phyloP scores from a whole-genome alignment of 305 asterid genomes.

The Rubia tinctorum region DNA sequence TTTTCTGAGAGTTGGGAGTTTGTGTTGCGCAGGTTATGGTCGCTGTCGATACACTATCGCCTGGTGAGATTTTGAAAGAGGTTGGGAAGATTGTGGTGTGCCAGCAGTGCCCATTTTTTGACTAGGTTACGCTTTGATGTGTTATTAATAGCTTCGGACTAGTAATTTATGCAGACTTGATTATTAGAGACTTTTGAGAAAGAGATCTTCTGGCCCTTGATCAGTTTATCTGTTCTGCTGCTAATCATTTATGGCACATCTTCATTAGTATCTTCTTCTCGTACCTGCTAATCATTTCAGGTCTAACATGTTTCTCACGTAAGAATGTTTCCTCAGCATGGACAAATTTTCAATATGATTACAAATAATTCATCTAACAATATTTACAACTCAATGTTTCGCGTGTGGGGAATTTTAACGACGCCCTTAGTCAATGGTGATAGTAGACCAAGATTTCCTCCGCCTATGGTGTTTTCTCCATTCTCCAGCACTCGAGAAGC shows the following conservation, averaged over 20 bases:
- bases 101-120: too few relatives aligned
- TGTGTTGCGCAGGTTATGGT: constrained; percentile 67
- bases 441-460: constrained; percentile 37
- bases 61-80: too few relatives aligned
- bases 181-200: not conserved
- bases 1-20: not conserved
- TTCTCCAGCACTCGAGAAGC: constrained; percentile 77
- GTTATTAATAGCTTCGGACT: not conserved
- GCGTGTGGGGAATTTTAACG: constrained; percentile 50
- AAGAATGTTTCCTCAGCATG: too few relatives aligned
- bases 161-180: not conserved
- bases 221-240: not conserved
- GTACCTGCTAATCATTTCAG: not conserved
- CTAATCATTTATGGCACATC: not conserved
- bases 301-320: not conserved
- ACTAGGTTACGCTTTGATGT: not conserved
- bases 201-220: not conserved
- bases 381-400: constrained; percentile 8
- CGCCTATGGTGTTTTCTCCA: constrained; percentile 24
- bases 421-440: constrained; percentile 35
- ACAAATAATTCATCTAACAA: not conserved
- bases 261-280: not conserved
- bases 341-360: too few relatives aligned
- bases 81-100: not conserved
- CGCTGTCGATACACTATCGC: constrained; percentile 63